phyloP scores from a whole-genome alignment of 345 rosid genomes.

The Eucalyptus rudis region DNA sequence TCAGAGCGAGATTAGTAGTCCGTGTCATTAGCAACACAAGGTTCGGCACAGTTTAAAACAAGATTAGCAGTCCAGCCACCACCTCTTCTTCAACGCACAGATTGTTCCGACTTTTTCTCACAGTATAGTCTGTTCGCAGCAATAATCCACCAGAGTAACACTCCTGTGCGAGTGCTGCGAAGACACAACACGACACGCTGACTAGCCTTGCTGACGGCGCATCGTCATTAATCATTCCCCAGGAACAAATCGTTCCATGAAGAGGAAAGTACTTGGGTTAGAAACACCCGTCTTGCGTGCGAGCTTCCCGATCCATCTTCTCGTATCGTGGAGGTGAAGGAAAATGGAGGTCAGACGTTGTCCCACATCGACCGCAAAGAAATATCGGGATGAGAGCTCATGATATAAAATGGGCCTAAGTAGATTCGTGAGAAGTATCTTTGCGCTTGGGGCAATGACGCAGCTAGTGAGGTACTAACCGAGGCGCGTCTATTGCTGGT shows the following conservation, averaged over 20 bases:
- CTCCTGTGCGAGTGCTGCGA: background rate
- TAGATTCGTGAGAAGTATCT: background rate
- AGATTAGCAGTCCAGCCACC: background rate
- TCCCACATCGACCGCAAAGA: background rate
- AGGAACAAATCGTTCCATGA: background rate
- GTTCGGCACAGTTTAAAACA: background rate
- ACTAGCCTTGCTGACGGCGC: background rate
- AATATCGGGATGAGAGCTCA: background rate
- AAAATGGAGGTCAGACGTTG: background rate
- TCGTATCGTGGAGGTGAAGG: background rate
- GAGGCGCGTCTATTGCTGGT: conserved; percentile 37
- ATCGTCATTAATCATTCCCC: background rate
- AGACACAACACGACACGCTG: background rate
- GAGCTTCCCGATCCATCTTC: background rate
- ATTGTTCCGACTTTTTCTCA: background rate
- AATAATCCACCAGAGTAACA: background rate
- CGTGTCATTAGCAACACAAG: background rate
- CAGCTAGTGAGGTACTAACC: conserved; percentile 27
- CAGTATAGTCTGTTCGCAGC: background rate
- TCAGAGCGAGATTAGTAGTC: background rate
- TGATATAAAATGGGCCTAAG: background rate
- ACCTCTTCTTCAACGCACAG: background rate
- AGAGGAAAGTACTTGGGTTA: background rate
- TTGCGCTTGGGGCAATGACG: conserved; percentile 30
- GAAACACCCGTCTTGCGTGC: background rate